A percentile compares a stretch with the other conserved stretches of the same genome.
phyloP scores from a whole-genome alignment of 2,329 filamentous ascomycete species.

The Ceratocystis smalleyi region DNA sequence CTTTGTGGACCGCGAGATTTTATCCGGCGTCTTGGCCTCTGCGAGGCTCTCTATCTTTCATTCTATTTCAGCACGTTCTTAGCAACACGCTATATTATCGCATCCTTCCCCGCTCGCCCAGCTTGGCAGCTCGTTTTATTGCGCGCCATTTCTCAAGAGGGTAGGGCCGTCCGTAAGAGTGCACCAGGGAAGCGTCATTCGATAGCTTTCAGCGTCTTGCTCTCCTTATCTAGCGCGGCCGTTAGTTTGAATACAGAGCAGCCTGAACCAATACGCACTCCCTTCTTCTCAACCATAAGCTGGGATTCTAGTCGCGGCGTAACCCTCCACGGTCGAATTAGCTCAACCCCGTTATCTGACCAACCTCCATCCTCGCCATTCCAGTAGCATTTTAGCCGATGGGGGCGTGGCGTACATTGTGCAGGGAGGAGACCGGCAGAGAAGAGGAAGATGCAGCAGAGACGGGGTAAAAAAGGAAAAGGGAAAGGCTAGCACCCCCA shows the following conservation, averaged over 20 bases:
- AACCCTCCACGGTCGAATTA: not conserved
- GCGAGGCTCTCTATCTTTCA: not conserved
- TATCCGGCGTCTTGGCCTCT: not conserved
- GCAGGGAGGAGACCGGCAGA: not conserved
- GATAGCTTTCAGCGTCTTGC: not conserved
- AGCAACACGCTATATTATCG: not conserved
- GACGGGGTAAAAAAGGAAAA: not conserved
- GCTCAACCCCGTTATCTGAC: not conserved
- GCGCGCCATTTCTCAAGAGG: not conserved
- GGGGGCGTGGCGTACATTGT: not conserved
- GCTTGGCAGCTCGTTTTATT: not conserved
- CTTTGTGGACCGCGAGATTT: constrained; percentile 3
- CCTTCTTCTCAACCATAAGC: not conserved
- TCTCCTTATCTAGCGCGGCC: not conserved
- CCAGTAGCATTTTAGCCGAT: not conserved
- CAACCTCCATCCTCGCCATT: not conserved
- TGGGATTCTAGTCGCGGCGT: not conserved
- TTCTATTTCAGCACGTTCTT: not conserved
- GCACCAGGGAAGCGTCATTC: too few species aligned
- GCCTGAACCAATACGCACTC: not conserved
- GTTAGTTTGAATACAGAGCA: not conserved
- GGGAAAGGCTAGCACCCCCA: not conserved
- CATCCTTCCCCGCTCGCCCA: not conserved
- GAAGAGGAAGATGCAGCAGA: not conserved
- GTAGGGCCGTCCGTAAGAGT: too few species aligned